Percentiles rank a stretch among this genome's conserved stretches.
Conservation (phyloP, 2,329 filamentous ascomycete genomes). For the Hypoxylon sp. region DNA sequence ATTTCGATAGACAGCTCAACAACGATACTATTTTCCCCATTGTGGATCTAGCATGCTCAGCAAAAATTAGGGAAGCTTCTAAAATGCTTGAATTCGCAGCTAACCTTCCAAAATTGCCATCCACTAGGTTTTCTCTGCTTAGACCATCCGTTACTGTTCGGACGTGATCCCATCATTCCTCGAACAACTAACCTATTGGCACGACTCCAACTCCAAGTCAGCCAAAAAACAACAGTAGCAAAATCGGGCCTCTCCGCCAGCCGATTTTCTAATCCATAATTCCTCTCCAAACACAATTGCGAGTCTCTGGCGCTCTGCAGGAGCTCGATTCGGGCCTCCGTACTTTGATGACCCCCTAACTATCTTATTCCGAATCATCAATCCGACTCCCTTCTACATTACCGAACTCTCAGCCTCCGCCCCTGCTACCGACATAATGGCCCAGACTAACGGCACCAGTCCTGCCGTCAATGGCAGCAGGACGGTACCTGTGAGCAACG, state of each 20-base stretch:
- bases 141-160: neutral
- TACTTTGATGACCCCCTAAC: constrained; percentile 46
- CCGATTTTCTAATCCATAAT: constrained; percentile 22
- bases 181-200: constrained; percentile 15
- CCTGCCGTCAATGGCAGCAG: constrained; percentile 56
- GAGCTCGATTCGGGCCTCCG: constrained; percentile 44
- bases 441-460: constrained; percentile 48
- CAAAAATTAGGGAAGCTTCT: constrained; percentile 10
- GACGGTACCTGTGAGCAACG: constrained; percentile 66
- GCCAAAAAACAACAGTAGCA: constrained; percentile 14
- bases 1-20: constrained; percentile 30
- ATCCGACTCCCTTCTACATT: constrained; percentile 19
- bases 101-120: constrained; percentile 14
- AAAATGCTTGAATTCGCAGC: constrained; percentile 15
- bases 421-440: constrained; percentile 41
- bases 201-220: constrained; percentile 23
- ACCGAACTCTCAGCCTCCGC: constrained; percentile 30
- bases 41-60: constrained; percentile 34
- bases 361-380: constrained; percentile 40
- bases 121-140: constrained; percentile 20
- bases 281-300: constrained; percentile 37
- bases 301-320: constrained; percentile 41
- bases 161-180: constrained; percentile 3
- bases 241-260: constrained; percentile 24
- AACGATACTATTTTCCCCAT: constrained; percentile 23